Evolutionary conservation across 805 yeast genomes (phyloP).

Genomic region (Cyberlindnera maritima): DNA sequence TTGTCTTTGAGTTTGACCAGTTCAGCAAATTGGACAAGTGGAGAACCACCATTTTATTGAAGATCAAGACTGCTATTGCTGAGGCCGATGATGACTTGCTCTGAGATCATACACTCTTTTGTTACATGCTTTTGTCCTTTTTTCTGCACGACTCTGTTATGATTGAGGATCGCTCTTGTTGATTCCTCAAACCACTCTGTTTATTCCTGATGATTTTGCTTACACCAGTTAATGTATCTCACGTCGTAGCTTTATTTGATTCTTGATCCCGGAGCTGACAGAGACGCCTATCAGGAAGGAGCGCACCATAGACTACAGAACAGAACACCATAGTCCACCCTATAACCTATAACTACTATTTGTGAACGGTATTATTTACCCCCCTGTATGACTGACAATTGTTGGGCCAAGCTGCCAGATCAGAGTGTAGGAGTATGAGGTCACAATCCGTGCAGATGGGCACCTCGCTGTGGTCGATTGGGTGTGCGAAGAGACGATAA

Average conservation of each 20-base stretch:
- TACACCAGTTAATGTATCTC: too few relatives aligned
- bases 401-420: not conserved
- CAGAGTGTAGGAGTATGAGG: conserved; percentile 5
- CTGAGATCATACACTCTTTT: conserved; percentile 10
- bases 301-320: too few relatives aligned
- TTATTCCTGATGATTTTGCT: too few relatives aligned
- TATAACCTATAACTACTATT: too few relatives aligned
- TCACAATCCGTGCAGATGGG: conserved; percentile 11
- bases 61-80: conserved; percentile 71
- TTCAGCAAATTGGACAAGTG: conserved; percentile 86
- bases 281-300: too few relatives aligned
- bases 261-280: too few relatives aligned
- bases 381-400: not conserved
- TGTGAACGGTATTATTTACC: too few relatives aligned
- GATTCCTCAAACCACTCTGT: not conserved
- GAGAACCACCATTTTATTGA: conserved; percentile 80
- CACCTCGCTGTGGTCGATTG: not conserved
- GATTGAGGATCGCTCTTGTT: not conserved
- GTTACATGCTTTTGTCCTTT: not conserved
- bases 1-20: conserved; percentile 81
- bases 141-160: not conserved
- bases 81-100: conserved; percentile 66
- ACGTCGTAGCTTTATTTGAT: too few relatives aligned
- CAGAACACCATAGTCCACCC: too few relatives aligned
- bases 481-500: not conserved